Conservation (phyloP, 2,329 filamentous ascomycete species). For the Rosellinia necatrix region DNA sequence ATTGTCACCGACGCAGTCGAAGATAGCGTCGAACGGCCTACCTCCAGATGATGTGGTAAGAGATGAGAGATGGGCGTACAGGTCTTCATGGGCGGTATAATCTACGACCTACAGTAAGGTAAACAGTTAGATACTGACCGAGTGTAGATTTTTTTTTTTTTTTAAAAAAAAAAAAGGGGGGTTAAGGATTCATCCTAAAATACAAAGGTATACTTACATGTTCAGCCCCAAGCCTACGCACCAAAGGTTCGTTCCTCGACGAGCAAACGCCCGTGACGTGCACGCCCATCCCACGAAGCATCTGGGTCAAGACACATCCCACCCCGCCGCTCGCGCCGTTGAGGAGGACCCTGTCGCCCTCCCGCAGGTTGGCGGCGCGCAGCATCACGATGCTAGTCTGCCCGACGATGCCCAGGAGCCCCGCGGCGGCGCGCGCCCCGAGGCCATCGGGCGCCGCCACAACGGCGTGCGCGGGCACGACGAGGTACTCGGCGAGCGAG, state of each 20-base stretch:
- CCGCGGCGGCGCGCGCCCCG: slow-evolving; percentile 31
- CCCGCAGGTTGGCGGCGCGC: slow-evolving; percentile 31
- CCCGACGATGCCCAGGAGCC: slow-evolving; percentile 42
- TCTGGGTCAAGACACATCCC: slow-evolving; percentile 30
- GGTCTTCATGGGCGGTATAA: slow-evolving; percentile 28
- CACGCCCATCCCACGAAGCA: slow-evolving; percentile 28
- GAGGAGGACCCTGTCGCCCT: slow-evolving; percentile 30
- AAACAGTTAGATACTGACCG: not conserved
- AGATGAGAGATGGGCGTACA: slow-evolving; percentile 27
- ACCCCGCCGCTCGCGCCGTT: slow-evolving; percentile 38
- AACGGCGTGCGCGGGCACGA: slow-evolving; percentile 41
- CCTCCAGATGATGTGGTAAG: slow-evolving; percentile 11
- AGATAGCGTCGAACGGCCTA: slow-evolving; percentile 27
- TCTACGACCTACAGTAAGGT: slow-evolving; percentile 30
- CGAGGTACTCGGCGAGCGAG: slow-evolving; percentile 43
- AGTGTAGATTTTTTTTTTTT: no score
- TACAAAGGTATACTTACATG: slow-evolving; percentile 28
- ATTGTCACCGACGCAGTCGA: slow-evolving; percentile 35
- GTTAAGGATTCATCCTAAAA: not conserved
- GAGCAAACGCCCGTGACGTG: slow-evolving; percentile 35
- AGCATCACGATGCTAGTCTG: slow-evolving; percentile 43
- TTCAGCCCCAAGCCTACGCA: slow-evolving; percentile 33
- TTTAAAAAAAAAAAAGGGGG: not conserved
- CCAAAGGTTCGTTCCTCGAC: slow-evolving; percentile 29
- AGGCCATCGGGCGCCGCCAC: slow-evolving; percentile 34